Evolutionary conservation across 495 filamentous ascomycete genomes (phyloP).

Genomic region (Penicillium arizonense): DNA sequence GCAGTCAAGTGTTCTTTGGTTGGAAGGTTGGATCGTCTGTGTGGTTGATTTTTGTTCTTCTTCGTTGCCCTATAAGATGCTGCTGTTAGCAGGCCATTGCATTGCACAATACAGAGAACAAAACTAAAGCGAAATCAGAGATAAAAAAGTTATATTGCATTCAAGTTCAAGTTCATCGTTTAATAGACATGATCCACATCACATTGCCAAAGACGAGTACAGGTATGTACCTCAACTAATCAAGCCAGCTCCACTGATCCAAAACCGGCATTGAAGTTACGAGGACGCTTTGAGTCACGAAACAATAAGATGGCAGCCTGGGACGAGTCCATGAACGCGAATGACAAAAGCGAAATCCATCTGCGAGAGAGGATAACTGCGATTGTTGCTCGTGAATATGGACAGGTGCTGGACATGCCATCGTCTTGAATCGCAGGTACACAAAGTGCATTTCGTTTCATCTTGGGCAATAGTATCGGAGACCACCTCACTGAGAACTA

Average conservation of each 20-base stretch:
- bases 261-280: conserved; percentile 28
- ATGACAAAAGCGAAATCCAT: conserved; percentile 52
- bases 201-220: background rate
- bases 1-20: conserved; percentile 34
- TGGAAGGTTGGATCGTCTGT: background rate
- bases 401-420: conserved; percentile 11
- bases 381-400: conserved; percentile 11
- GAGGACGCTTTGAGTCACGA: conserved; percentile 19
- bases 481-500: conserved; percentile 55
- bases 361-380: conserved; percentile 38
- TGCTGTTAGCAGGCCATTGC: conserved; percentile 15
- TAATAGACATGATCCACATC: background rate
- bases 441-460: conserved; percentile 30
- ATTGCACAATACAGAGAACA: too few species aligned
- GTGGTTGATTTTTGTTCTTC: conserved; percentile 9
- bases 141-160: background rate
- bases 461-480: conserved; percentile 96
- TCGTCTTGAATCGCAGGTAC: background rate
- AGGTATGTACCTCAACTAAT: conserved; percentile 58
- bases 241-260: conserved; percentile 49
- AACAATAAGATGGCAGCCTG: conserved; percentile 8
- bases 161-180: background rate
- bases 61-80: conserved; percentile 17
- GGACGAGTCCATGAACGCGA: conserved; percentile 25
- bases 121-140: background rate